Conservation (phyloP, 768 basidiomycete genomes). For the Trichaptum fuscoviolaceum region DNA sequence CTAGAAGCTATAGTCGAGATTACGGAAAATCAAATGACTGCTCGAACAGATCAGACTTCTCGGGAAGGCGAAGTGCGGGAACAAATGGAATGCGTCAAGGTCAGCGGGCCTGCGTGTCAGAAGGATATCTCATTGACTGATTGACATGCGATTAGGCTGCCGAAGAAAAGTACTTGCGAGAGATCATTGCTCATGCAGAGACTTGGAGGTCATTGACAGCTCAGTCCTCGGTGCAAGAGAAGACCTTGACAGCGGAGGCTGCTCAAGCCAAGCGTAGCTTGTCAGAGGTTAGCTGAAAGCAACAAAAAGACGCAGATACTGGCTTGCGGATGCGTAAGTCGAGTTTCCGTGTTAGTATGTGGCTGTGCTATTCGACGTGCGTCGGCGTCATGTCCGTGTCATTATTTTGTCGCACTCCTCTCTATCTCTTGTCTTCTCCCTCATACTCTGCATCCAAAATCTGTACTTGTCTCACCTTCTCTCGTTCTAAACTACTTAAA, state of each 20-base stretch:
- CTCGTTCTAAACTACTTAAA: too few relatives aligned
- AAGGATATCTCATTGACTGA: neutral
- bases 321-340: too few relatives aligned
- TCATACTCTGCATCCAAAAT: too few relatives aligned
- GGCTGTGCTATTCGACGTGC: too few relatives aligned
- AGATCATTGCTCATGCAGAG: conserved; percentile 83
- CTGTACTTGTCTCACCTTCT: too few relatives aligned
- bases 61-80: conserved; percentile 61
- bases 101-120: conserved; percentile 20
- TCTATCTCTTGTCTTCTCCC: too few relatives aligned
- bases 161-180: conserved; percentile 75
- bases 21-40: conserved; percentile 65
- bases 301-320: conserved; percentile 73
- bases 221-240: conserved; percentile 52
- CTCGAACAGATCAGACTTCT: conserved; percentile 54
- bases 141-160: conserved; percentile 43
- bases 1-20: conserved; percentile 75
- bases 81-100: conserved; percentile 67
- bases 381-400: too few relatives aligned
- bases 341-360: too few relatives aligned
- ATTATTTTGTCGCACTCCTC: too few relatives aligned
- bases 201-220: conserved; percentile 65
- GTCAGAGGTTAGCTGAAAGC: conserved; percentile 76
- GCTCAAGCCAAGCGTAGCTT: conserved; percentile 65
- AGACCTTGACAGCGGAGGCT: conserved; percentile 59